A percentile compares a stretch with the other conserved stretches of the same genome.
phyloP scores from a whole-genome alignment of 306 rosid species.

The Purshia tridentata region DNA sequence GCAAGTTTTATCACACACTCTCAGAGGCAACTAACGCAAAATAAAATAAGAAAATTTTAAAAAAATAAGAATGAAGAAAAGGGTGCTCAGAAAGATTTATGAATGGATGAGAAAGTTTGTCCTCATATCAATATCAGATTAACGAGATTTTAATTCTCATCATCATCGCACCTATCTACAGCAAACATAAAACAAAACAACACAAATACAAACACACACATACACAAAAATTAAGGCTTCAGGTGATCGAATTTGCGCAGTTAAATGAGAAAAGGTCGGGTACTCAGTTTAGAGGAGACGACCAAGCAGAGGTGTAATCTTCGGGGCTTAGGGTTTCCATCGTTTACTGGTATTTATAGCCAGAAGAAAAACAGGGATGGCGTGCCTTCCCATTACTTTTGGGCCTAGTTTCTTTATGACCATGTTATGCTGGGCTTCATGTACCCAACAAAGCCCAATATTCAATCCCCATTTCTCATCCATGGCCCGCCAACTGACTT shows the following conservation, averaged over 20 bases:
- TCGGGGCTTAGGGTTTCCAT: too few relatives aligned
- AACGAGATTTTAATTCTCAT: slow-evolving; percentile 45
- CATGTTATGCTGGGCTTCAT: not conserved
- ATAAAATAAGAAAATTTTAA: not conserved
- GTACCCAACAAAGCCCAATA: not conserved
- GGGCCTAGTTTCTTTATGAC: not conserved
- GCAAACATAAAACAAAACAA: not conserved
- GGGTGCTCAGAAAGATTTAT: slow-evolving; percentile 41
- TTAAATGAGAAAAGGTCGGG: too few relatives aligned
- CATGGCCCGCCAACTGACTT: too few relatives aligned
- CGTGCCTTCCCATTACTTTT: not conserved
- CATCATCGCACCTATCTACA: slow-evolving; percentile 36
- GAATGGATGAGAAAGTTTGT: slow-evolving; percentile 41
- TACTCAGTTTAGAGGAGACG: not conserved
- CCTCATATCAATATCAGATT: slow-evolving; percentile 43
- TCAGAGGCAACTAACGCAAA: not conserved
- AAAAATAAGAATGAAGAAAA: not conserved
- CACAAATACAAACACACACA: not conserved
- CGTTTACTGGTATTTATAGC: not conserved
- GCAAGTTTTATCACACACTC: not conserved
- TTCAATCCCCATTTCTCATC: too few relatives aligned
- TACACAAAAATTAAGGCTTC: not conserved
- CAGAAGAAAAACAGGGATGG: not conserved
- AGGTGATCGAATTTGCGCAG: too few relatives aligned
- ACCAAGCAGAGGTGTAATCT: not conserved